Percentiles rank a stretch among this genome's conserved stretches.
Evolutionary conservation across 129 eudicot genomes (phyloP).

Genomic region (Erigeron canadensis): DNA sequence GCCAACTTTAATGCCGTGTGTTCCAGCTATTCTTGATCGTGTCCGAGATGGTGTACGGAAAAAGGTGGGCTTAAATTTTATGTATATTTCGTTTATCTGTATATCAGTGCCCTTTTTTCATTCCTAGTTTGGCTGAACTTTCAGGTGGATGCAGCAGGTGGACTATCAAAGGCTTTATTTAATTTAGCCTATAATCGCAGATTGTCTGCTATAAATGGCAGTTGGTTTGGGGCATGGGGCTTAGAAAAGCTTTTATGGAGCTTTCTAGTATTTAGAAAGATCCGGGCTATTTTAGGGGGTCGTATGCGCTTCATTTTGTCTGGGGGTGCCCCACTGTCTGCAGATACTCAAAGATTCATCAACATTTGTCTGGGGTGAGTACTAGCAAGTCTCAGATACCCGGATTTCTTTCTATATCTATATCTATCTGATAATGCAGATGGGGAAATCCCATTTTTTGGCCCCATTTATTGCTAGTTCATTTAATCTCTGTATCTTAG

Average conservation of each 20-base stretch:
- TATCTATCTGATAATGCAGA: background rate
- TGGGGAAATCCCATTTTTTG: background rate
- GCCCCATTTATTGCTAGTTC: background rate
- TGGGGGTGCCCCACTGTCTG: constrained; percentile 96
- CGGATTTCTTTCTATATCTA: background rate
- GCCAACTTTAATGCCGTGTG: constrained; percentile 90
- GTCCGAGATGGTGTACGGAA: constrained; percentile 95
- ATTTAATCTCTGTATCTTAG: no score
- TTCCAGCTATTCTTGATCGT: constrained; percentile 97
- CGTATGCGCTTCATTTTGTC: constrained; percentile 87
- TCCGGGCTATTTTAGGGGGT: constrained; percentile 86
- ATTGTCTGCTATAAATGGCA: constrained; percentile 83
- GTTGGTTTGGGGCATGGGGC: constrained; percentile 98
- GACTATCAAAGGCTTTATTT: constrained; percentile 72
- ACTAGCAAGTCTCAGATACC: background rate
- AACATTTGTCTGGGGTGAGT: constrained; percentile 84
- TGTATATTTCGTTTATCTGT: background rate
- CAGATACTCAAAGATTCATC: constrained; percentile 94
- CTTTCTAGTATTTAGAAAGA: constrained; percentile 74
- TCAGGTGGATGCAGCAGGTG: constrained; percentile 94
- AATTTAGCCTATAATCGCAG: constrained; percentile 74
- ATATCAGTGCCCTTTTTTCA: background rate
- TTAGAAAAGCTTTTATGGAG: constrained; percentile 77
- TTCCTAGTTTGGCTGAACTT: constrained; percentile 18
- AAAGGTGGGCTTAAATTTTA: constrained; percentile 51